Base-by-base conservation (phyloP, 176 grass and related monocot species). In the Aechmea fasciata region DNA sequence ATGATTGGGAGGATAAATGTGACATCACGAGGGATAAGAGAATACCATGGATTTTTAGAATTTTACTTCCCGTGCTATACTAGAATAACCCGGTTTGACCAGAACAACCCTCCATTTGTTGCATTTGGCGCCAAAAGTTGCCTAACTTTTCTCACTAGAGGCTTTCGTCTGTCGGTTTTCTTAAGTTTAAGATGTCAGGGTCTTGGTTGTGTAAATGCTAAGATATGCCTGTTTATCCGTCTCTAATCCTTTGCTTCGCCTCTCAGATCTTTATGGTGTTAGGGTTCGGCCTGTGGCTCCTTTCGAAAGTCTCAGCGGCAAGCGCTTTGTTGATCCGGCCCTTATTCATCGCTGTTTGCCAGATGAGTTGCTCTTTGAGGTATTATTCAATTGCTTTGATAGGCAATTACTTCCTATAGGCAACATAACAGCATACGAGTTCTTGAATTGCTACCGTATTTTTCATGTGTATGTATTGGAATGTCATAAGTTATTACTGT, bases 231-330 rank as follows among this genome's bases (percentile, higher is more conserved):
- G 13, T 19, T 79, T 50, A 63, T 14, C 51, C 26, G 28, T 49
- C 69, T 74, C 33, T 82, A 11, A 14, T 78, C 13, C 70, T 28
- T 69, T 61, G 50, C 77, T 70, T 65, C 51, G 4, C 24, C 19
- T 70, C n/a, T 73, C 86, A 97, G 89, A 77, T 65, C 82, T 97
- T 71, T 97, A 97, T 75, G 93, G 89, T 47, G 83, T 90, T 80
- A 85, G 94, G 87, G 79, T 97, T 78, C 79, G 76, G 29, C 86
- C 89, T 49, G 73, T 90, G 19, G 66, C 75, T 48, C 82, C 86
- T 18, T 90, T 97, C 61, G 81, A 77, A 65, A 90, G 94, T 77
- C 81, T 83, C 64, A 90, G 76, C 66, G 79, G 77, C 73, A 80
- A 73, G 68, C 89, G 89, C 41, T 85, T 76, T 75, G 52, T 67